Conservation (phyloP, 1,139 yeast genomes). For the Suhomyces yuchorum region DNA sequence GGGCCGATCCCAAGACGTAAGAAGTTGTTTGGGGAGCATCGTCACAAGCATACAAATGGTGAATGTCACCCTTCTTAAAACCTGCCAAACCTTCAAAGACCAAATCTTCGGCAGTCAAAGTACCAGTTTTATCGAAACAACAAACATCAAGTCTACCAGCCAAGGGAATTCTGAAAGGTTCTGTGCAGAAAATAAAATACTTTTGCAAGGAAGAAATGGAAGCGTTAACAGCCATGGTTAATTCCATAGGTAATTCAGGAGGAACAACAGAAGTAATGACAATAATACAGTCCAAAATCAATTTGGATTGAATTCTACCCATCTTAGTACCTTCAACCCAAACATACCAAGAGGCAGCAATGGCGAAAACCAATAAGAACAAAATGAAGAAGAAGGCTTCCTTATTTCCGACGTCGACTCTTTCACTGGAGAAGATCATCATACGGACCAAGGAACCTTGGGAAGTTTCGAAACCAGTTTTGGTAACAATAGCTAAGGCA, state of each 20-base stretch:
- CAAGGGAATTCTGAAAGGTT: constrained; percentile 95
- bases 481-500: constrained; percentile 85
- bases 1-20: constrained; percentile 88
- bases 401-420: constrained; percentile 93
- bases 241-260: constrained; percentile 98
- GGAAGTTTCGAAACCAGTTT: constrained; percentile 96
- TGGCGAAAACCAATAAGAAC: constrained; percentile 85
- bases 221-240: constrained; percentile 95
- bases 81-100: constrained; percentile 98
- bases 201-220: constrained; percentile 87
- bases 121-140: constrained; percentile 98
- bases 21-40: constrained; percentile 67
- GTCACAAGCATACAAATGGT: constrained; percentile 58
- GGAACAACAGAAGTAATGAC: constrained; percentile 98
- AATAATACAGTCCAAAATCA: constrained; percentile 91
- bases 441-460: constrained; percentile 98
- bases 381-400: constrained; percentile 92
- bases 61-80: constrained; percentile 54
- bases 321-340: constrained; percentile 97
- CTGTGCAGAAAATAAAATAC: constrained; percentile 92
- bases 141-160: constrained; percentile 99
- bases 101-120: constrained; percentile 94
- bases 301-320: constrained; percentile 94
- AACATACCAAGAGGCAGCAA: constrained; percentile 96
- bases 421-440: constrained; percentile 95